phyloP scores from a whole-genome alignment of 2,329 filamentous ascomycete species.

The Pseudomassariella vexata region DNA sequence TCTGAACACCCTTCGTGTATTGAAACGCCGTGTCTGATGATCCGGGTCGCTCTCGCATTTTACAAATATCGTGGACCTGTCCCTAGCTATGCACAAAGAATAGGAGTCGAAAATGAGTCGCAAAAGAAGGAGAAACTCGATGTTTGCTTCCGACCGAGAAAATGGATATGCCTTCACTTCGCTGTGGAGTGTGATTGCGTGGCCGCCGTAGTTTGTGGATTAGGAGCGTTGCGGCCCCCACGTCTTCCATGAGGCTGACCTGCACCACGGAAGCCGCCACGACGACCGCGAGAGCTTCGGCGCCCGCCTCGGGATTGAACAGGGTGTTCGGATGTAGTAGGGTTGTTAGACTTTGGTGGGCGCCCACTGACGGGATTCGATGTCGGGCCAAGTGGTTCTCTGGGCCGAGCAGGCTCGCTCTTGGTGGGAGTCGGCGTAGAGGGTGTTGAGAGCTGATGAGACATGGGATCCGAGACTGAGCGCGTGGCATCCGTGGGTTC shows the following conservation, averaged over 20 bases:
- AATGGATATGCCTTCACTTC: too few species aligned
- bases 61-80: too few species aligned
- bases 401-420: background rate
- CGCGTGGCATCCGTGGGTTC: slow-evolving; percentile 3
- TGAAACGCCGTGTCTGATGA: too few species aligned
- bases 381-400: background rate
- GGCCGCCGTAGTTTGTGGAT: too few species aligned
- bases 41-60: too few species aligned
- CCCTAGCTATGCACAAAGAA: too few species aligned
- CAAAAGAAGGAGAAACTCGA: too few species aligned
- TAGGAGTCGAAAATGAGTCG: too few species aligned
- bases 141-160: too few species aligned
- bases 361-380: background rate
- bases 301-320: background rate
- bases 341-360: background rate
- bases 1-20: too few species aligned
- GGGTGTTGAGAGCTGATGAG: slow-evolving; percentile 1
- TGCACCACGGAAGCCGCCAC: background rate
- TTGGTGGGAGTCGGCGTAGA: slow-evolving; percentile 5
- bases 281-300: background rate
- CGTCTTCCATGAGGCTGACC: background rate
- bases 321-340: background rate
- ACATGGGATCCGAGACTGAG: slow-evolving; percentile 8
- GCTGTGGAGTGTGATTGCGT: background rate
- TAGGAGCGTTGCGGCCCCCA: slow-evolving; percentile 1